These are phyloP conservation scores for Thermochaetoides thermophila DNA, from an alignment of 495 filamentous ascomycete species.

Conservation along the genomic window DNA sequence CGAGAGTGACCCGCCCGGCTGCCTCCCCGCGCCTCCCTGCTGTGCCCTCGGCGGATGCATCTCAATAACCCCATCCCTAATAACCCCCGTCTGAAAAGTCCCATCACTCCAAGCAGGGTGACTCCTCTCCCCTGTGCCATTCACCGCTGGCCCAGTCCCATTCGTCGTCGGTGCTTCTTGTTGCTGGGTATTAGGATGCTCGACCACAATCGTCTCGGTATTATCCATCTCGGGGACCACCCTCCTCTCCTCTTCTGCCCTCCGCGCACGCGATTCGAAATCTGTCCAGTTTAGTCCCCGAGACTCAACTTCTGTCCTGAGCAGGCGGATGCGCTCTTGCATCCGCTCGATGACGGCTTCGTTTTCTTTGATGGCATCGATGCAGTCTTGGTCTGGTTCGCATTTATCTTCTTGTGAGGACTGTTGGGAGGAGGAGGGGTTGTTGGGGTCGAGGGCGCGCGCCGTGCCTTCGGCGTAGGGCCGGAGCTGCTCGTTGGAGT, in stretches of 20 bases:
- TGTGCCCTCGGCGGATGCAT: conserved; percentile 16
- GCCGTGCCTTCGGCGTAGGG: conserved; percentile 36
- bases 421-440: neutral
- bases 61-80: conserved; percentile 24
- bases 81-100: conserved; percentile 38
- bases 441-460: conserved; percentile 5
- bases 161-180: no score
- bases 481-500: conserved; percentile 59
- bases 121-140: conserved; percentile 1
- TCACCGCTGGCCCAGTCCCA: conserved; percentile 1
- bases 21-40: neutral
- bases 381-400: conserved; percentile 45
- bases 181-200: no score
- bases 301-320: conserved; percentile 60
- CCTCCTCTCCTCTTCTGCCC: neutral
- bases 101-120: conserved; percentile 37
- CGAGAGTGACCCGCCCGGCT: conserved; percentile 21
- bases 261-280: conserved; percentile 16
- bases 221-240: no score
- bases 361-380: conserved; percentile 63
- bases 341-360: conserved; percentile 57
- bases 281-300: conserved; percentile 60
- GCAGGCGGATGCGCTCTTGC: conserved; percentile 50
- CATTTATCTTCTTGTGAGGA: neutral
- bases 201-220: no score